Percentiles rank a stretch among this genome's conserved stretches.
These are phyloP conservation scores for Pichia inconspicua DNA, from an alignment of 1,139 yeast genomes.

Conservation along the genomic window DNA sequence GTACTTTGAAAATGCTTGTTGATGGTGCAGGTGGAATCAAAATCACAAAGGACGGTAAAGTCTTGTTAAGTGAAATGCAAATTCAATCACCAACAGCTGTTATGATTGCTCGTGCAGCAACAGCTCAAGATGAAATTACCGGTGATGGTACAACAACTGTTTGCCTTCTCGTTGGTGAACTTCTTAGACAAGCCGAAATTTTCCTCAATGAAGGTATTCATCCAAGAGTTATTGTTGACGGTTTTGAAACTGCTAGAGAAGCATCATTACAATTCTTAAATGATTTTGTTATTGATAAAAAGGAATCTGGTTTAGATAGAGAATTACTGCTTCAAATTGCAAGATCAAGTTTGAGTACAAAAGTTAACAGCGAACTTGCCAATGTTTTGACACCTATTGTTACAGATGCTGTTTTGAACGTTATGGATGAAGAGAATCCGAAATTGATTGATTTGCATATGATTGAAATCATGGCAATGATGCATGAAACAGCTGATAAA, in stretches of 20 bases:
- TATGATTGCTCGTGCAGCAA: constrained; percentile 97
- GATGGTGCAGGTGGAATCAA: constrained; percentile 96
- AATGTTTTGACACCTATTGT: constrained; percentile 87
- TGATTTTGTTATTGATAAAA: constrained; percentile 39
- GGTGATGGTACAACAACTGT: constrained; percentile 99
- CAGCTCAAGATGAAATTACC: constrained; percentile 97
- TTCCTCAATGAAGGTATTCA: constrained; percentile 91
- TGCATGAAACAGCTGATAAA: constrained; percentile 78
- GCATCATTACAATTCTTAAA: constrained; percentile 66
- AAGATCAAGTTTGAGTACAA: constrained; percentile 79
- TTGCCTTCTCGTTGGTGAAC: constrained; percentile 87
- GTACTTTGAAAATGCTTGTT: constrained; percentile 90
- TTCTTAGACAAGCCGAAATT: constrained; percentile 90
- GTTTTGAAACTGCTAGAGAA: constrained; percentile 83
- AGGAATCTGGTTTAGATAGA: constrained; percentile 45
- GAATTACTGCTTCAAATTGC: constrained; percentile 90
- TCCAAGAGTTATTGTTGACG: constrained; percentile 91
- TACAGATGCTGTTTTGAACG: constrained; percentile 88
- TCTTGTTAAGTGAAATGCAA: constrained; percentile 90
- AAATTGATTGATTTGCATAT: constrained; percentile 78
- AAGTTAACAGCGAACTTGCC: constrained; percentile 67
- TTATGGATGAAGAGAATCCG: constrained; percentile 42
- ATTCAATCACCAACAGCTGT: constrained; percentile 99
- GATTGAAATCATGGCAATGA: constrained; percentile 99
- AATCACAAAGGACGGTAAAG: constrained; percentile 96